Percentiles rank a stretch among this genome's conserved stretches.
Conservation (phyloP, 129 eudicot species). For the Dittrichia graveolens region DNA sequence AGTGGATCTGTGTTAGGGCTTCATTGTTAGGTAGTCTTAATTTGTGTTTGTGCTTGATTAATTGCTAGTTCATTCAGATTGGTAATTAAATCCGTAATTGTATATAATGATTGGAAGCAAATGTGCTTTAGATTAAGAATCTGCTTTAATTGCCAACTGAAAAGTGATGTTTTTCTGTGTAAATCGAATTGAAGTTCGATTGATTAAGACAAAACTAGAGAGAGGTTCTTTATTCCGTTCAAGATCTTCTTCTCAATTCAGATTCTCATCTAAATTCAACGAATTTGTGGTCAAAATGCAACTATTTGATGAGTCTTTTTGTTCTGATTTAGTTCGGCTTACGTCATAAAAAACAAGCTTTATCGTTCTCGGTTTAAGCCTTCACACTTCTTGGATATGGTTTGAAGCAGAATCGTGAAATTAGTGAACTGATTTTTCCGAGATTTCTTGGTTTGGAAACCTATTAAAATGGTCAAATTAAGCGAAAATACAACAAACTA, state of each 20-base stretch:
- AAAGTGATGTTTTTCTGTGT: slow-evolving; percentile 1
- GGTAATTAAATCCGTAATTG: slow-evolving; percentile 27
- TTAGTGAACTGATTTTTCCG: not conserved
- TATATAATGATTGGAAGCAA: slow-evolving; percentile 30
- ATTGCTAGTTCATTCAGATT: not conserved
- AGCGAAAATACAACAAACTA: too few species aligned
- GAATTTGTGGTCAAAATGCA: not conserved
- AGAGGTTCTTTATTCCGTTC: slow-evolving; percentile 6
- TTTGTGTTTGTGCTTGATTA: not conserved
- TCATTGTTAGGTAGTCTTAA: slow-evolving; percentile 55
- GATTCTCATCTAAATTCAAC: not conserved
- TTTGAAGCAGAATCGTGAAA: not conserved
- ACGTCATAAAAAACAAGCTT: slow-evolving; percentile 3
- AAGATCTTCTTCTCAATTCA: not conserved
- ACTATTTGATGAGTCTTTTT: not conserved
- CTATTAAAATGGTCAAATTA: slow-evolving; percentile 19
- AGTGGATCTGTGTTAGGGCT: slow-evolving; percentile 79
- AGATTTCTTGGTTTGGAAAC: not conserved
- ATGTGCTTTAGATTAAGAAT: slow-evolving; percentile 7
- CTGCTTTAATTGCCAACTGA: slow-evolving; percentile 7
- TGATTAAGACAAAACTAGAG: slow-evolving; percentile 16
- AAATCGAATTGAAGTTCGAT: slow-evolving; percentile 12
- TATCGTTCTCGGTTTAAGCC: not conserved
- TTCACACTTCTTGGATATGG: not conserved
- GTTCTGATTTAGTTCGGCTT: not conserved